Percentiles rank a stretch among this genome's conserved stretches.
Conservation (phyloP, 1,139 yeast genomes). For the Pichia sp. region DNA sequence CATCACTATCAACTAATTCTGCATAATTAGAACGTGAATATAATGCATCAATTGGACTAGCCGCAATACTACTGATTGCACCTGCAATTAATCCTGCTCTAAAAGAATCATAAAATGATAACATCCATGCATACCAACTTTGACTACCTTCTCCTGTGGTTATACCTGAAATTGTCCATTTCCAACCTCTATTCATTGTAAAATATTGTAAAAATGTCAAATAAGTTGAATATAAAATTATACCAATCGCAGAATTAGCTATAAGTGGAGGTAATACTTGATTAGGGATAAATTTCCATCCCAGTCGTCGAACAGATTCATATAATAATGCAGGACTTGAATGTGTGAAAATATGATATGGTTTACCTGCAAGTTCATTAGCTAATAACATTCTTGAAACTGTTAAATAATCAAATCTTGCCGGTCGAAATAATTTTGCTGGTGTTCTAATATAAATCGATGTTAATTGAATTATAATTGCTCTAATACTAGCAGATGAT, state of each 20-base stretch:
- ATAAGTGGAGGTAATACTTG: constrained; percentile 79
- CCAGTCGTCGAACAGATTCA: constrained; percentile 66
- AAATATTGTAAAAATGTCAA: constrained; percentile 43
- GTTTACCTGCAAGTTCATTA: constrained; percentile 46
- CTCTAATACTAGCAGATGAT: constrained; percentile 79
- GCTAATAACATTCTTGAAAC: constrained; percentile 48
- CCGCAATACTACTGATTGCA: constrained; percentile 78
- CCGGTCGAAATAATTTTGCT: constrained; percentile 81
- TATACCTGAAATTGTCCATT: constrained; percentile 17
- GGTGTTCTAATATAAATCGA: constrained; percentile 75
- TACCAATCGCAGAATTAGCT: constrained; percentile 83
- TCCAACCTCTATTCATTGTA: constrained; percentile 22
- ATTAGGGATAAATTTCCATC: constrained; percentile 84
- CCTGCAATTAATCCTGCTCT: constrained; percentile 85
- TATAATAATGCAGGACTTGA: constrained; percentile 69
- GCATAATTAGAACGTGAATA: constrained; percentile 74
- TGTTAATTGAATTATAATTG: constrained; percentile 72
- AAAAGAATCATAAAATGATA: constrained; percentile 40
- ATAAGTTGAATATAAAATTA: constrained; percentile 78
- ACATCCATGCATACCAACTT: constrained; percentile 15
- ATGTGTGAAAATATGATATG: constrained; percentile 67
- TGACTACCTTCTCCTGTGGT: constrained; percentile 10
- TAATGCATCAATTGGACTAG: constrained; percentile 91
- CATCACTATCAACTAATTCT: constrained; percentile 66
- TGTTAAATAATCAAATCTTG: constrained; percentile 79